Evolutionary conservation across 1,284 basidiomycete species (phyloP).

Genomic region (Thecaphora thlaspeos): DNA sequence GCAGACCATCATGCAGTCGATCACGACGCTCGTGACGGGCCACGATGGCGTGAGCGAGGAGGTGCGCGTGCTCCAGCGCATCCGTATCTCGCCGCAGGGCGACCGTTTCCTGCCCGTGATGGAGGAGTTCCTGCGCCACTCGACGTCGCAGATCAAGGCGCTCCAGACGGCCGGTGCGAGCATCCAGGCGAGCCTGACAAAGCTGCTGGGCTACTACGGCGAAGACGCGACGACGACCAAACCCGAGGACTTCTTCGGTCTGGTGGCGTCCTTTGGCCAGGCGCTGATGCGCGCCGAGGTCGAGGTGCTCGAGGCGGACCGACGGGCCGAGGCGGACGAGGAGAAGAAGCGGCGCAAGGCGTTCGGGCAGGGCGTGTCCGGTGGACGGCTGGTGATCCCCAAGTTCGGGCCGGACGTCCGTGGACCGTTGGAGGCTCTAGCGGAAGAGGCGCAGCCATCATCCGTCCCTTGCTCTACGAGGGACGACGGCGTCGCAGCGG

Average conservation of each 20-base stretch:
- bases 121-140: conserved; percentile 17
- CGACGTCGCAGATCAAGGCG: conserved; percentile 31
- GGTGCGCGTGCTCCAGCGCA: conserved; percentile 16
- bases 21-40: conserved; percentile 27
- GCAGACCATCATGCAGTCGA: conserved; percentile 19
- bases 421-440: conserved; percentile 16
- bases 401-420: conserved; percentile 37
- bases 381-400: conserved; percentile 10
- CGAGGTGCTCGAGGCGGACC: conserved; percentile 44
- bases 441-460: background rate
- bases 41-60: conserved; percentile 30
- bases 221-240: conserved; percentile 40
- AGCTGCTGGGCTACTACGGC: conserved; percentile 38
- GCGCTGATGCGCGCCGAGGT: conserved; percentile 50
- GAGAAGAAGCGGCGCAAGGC: conserved; percentile 28
- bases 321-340: conserved; percentile 35
- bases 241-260: conserved; percentile 47
- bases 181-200: conserved; percentile 18
- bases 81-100: conserved; percentile 25
- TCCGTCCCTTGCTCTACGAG: background rate
- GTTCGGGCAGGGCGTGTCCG: conserved; percentile 9
- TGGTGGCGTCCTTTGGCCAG: conserved; percentile 44
- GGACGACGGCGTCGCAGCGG: no score
- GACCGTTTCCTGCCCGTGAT: conserved; percentile 36
- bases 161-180: conserved; percentile 21